These are phyloP conservation scores for Neurospora discreta DNA, from an alignment of 495 filamentous ascomycete genomes.

Conservation along the genomic window DNA sequence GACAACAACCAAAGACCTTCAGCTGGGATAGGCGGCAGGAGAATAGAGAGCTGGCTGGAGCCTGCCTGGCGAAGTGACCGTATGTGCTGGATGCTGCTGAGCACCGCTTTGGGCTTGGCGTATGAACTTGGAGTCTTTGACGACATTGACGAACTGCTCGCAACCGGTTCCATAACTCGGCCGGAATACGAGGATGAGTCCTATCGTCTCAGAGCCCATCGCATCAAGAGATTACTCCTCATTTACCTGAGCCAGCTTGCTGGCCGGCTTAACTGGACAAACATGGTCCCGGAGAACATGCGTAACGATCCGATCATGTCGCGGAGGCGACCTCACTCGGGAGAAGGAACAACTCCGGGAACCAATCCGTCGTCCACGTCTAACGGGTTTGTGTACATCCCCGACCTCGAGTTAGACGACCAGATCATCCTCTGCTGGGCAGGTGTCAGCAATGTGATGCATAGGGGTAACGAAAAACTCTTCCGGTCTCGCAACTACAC, in stretches of 20 bases:
- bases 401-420: constrained; percentile 52
- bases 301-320: constrained; percentile 36
- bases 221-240: constrained; percentile 73
- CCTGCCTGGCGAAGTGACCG: constrained; percentile 93
- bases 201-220: constrained; percentile 66
- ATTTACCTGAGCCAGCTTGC: constrained; percentile 87
- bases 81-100: constrained; percentile 98
- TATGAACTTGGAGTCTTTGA: constrained; percentile 96
- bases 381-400: constrained; percentile 45
- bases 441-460: constrained; percentile 80
- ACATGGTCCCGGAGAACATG: constrained; percentile 69
- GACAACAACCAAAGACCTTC: constrained; percentile 32
- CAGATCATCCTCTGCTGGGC: constrained; percentile 87
- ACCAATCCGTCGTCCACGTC: constrained; percentile 40
- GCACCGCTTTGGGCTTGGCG: constrained; percentile 76
- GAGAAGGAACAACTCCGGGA: constrained; percentile 42
- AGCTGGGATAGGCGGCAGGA: constrained; percentile 49
- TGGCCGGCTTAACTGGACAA: constrained; percentile 85
- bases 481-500: constrained; percentile 80
- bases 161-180: constrained; percentile 40
- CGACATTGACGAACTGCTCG: constrained; percentile 52
- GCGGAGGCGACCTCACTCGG: constrained; percentile 31
- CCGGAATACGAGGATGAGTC: constrained; percentile 55
- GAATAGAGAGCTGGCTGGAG: constrained; percentile 90
- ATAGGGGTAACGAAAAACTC: constrained; percentile 69